These are phyloP conservation scores for Teunomyces barrocoloradensis DNA, from an alignment of 805 yeast species.

Conservation along the genomic window DNA sequence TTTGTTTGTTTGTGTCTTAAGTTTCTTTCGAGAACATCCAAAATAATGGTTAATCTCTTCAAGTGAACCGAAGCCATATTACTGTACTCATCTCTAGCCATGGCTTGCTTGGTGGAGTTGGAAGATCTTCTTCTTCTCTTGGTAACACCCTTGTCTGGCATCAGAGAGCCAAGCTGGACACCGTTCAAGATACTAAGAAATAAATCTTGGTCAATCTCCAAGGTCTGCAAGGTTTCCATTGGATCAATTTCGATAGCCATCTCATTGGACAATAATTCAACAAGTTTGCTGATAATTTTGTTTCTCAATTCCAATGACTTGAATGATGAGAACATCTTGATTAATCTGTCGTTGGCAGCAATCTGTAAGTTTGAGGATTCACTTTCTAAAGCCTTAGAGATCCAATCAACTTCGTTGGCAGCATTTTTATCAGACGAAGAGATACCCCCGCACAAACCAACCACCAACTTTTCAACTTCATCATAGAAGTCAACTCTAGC, in stretches of 20 bases:
- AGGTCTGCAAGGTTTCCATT: constrained; percentile 48
- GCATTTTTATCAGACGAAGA: constrained; percentile 50
- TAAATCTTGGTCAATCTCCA: constrained; percentile 53
- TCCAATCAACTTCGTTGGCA: constrained; percentile 55
- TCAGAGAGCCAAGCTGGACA: constrained; percentile 51
- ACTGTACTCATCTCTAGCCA: constrained; percentile 67
- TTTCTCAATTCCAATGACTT: constrained; percentile 54
- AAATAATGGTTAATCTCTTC: constrained; percentile 69
- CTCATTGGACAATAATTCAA: constrained; percentile 56
- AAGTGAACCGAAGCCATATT: constrained; percentile 75
- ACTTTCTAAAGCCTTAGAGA: constrained; percentile 48
- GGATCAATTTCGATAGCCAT: constrained; percentile 32
- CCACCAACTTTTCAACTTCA: constrained; percentile 55
- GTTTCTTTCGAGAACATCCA: constrained; percentile 70
- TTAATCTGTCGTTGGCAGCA: constrained; percentile 49
- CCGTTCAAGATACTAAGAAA: constrained; percentile 59
- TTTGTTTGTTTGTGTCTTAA: constrained; percentile 30
- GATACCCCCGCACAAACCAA: constrained; percentile 53
- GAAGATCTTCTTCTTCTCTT: constrained; percentile 84
- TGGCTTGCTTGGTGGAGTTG: constrained; percentile 70
- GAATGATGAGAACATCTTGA: constrained; percentile 55
- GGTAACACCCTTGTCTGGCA: constrained; percentile 51
- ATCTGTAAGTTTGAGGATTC: constrained; percentile 40
- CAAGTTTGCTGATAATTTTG: constrained; percentile 45
- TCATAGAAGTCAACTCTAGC: constrained; percentile 49